Conservation (phyloP, 768 basidiomycete species). For the Sarcomyxa edulis region DNA sequence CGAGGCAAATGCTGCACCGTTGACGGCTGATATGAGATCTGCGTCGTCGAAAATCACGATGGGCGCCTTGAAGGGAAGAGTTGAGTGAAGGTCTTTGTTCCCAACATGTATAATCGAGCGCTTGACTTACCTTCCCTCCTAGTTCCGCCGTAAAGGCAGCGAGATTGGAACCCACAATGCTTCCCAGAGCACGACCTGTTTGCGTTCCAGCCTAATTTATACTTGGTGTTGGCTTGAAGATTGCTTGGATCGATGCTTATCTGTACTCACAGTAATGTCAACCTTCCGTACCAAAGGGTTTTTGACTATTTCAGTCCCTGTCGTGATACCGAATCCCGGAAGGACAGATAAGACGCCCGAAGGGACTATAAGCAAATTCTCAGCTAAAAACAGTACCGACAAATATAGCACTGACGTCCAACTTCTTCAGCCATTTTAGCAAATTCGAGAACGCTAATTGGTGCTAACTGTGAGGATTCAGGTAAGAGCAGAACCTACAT, state of each 20-base stretch:
- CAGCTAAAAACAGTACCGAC: too few species aligned
- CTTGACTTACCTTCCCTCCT: constrained; percentile 67
- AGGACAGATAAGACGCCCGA: constrained; percentile 67
- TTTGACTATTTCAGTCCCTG: constrained; percentile 60
- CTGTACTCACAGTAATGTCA: constrained; percentile 65
- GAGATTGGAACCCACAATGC: constrained; percentile 68
- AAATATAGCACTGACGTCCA: constrained; percentile 43
- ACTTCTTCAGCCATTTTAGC: constrained; percentile 56
- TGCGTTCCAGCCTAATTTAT: constrained; percentile 62
- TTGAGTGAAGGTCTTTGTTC: neutral
- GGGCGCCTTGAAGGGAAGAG: constrained; percentile 51
- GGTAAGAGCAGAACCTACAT: neutral
- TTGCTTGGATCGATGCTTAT: neutral
- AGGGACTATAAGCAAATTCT: constrained; percentile 60
- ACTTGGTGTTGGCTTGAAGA: neutral
- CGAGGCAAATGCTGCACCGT: constrained; percentile 78
- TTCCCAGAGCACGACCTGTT: constrained; percentile 72
- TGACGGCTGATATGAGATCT: constrained; percentile 67
- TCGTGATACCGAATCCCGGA: constrained; percentile 62
- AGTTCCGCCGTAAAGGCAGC: constrained; percentile 78
- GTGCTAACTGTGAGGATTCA: constrained; percentile 49
- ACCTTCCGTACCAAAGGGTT: constrained; percentile 72
- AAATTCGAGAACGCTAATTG: constrained; percentile 76
- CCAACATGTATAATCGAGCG: neutral
- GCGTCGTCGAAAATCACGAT: constrained; percentile 78